Evolutionary conservation across 2,329 filamentous ascomycete genomes (phyloP).

Genomic region (Calycina marina): DNA sequence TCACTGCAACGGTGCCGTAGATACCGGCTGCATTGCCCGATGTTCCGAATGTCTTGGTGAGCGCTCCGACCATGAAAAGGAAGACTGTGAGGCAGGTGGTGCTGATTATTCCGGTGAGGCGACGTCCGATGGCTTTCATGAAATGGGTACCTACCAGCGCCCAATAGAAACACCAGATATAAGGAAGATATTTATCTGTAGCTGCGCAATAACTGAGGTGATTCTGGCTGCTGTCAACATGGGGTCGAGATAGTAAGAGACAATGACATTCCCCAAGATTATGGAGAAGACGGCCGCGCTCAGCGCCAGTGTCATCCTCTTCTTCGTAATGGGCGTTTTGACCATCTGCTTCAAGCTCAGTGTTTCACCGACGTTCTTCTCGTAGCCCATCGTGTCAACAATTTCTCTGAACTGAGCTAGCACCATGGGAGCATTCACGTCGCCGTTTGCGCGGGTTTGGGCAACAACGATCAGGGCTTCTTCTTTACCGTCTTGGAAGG

Average conservation of each 20-base stretch:
- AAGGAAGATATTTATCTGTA: conserved; percentile 28
- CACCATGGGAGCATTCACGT: conserved; percentile 16
- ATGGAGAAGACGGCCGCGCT: conserved; percentile 25
- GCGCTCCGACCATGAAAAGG: conserved; percentile 35
- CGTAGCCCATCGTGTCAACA: conserved; percentile 15
- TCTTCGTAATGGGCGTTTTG: conserved; percentile 23
- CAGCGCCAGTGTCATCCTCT: conserved; percentile 26
- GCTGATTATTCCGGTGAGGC: conserved; percentile 28
- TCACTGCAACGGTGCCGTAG: conserved; percentile 31
- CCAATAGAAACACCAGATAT: conserved; percentile 31
- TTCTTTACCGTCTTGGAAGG: conserved; percentile 21
- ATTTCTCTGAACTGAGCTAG: conserved; percentile 21
- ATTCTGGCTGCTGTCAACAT: conserved; percentile 33
- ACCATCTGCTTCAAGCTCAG: conserved; percentile 17
- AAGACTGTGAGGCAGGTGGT: conserved; percentile 26
- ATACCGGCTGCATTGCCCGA: conserved; percentile 8
- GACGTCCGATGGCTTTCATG: conserved; percentile 29
- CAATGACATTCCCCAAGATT: conserved; percentile 26
- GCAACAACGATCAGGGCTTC: conserved; percentile 11
- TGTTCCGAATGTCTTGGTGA: conserved; percentile 22
- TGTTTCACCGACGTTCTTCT: conserved; percentile 14
- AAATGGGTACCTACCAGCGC: conserved; percentile 29
- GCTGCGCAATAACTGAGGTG: conserved; percentile 27
- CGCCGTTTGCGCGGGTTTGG: conserved; percentile 30
- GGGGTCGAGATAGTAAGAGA: conserved; percentile 25